A percentile compares a stretch with the other conserved stretches of the same genome.
Conservation (phyloP, 495 filamentous ascomycete genomes). For the Aspergillus wentii region DNA sequence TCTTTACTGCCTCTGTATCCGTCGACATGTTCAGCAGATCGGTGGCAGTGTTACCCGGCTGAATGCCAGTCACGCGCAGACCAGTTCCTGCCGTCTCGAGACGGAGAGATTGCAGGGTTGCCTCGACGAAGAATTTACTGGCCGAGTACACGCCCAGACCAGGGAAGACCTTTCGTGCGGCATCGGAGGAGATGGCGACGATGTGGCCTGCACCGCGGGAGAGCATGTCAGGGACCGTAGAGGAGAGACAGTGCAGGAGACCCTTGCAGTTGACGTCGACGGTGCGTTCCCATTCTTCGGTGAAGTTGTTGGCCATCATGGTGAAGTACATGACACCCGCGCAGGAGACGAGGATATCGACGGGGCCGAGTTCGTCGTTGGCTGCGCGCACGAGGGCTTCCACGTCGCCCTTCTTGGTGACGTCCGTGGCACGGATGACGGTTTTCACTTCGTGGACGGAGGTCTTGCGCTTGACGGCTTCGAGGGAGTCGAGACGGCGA, state of each 20-base stretch:
- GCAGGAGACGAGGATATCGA: constrained; percentile 64
- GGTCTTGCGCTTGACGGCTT: constrained; percentile 49
- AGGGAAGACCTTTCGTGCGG: constrained; percentile 66
- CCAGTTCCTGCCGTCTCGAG: constrained; percentile 63
- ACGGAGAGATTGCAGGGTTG: constrained; percentile 59
- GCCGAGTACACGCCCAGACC: constrained; percentile 69
- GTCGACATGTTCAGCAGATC: constrained; percentile 61
- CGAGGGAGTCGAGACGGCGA: constrained; percentile 54
- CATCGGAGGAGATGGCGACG: constrained; percentile 66
- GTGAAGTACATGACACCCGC: constrained; percentile 75
- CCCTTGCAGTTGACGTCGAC: constrained; percentile 72
- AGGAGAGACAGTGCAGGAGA: constrained; percentile 56
- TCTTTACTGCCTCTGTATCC: constrained; percentile 63
- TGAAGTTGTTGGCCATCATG: constrained; percentile 63
- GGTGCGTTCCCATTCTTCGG: constrained; percentile 63
- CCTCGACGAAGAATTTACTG: constrained; percentile 71
- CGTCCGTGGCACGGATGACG: constrained; percentile 56
- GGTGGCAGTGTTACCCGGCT: constrained; percentile 63
- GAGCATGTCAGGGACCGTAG: constrained; percentile 59
- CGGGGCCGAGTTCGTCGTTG: constrained; percentile 51
- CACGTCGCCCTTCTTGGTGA: constrained; percentile 51
- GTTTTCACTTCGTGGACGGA: constrained; percentile 46
- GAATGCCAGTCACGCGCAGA: constrained; percentile 58
- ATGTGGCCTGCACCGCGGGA: constrained; percentile 55
- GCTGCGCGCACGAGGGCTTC: constrained; percentile 49